A percentile compares a stretch with the other conserved stretches of the same genome.
Evolutionary conservation across 2,329 filamentous ascomycete genomes (phyloP).

Genomic region (Diaporthe nobilis): DNA sequence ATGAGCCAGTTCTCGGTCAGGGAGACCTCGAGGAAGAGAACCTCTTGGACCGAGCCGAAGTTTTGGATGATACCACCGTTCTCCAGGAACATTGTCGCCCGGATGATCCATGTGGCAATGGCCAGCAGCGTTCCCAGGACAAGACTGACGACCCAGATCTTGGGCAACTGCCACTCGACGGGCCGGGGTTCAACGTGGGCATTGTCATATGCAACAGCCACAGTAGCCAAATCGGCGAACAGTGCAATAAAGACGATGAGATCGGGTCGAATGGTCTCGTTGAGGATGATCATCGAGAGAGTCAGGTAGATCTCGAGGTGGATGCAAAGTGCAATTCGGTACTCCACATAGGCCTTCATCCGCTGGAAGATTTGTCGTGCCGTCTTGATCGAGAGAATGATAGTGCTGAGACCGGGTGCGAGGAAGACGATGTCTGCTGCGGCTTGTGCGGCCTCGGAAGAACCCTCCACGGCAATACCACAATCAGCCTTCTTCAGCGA

Average conservation of each 20-base stretch:
- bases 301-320: constrained; percentile 84
- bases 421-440: constrained; percentile 83
- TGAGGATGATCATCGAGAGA: constrained; percentile 84
- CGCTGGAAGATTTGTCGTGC: constrained; percentile 83
- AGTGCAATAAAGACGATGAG: constrained; percentile 85
- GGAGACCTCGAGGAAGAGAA: constrained; percentile 81
- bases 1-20: constrained; percentile 85
- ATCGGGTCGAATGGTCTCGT: constrained; percentile 80
- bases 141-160: constrained; percentile 84
- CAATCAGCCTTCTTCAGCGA: constrained; percentile 82
- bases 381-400: constrained; percentile 81
- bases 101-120: constrained; percentile 79
- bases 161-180: constrained; percentile 85
- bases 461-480: constrained; percentile 80
- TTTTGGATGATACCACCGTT: constrained; percentile 82
- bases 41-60: constrained; percentile 81
- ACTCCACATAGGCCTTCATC: constrained; percentile 84
- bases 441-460: constrained; percentile 79
- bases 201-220: constrained; percentile 85
- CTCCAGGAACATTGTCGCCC: constrained; percentile 76
- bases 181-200: constrained; percentile 81
- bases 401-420: constrained; percentile 78
- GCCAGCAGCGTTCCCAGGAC: constrained; percentile 78
- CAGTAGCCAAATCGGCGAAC: constrained; percentile 84
- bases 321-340: constrained; percentile 81